Percentiles rank a stretch among this genome's conserved stretches.
Conservation (phyloP, 352 stramenopile genomes). For the Globisporangium splendens region DNA sequence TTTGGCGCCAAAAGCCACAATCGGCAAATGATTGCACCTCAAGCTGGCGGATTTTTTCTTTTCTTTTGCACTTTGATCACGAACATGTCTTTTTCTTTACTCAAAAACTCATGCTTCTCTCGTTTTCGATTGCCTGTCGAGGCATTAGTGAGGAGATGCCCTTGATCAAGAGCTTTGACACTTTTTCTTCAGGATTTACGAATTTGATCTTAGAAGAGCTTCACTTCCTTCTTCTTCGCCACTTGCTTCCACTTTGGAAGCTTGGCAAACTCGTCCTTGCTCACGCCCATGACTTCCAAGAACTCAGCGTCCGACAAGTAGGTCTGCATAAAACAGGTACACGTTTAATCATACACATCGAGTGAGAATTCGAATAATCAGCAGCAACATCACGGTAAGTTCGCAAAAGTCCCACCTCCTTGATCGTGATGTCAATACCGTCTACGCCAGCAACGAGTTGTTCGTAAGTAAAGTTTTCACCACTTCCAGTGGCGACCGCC, state of each 20-base stretch:
- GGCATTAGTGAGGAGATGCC: no score
- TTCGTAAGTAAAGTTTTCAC: conserved; percentile 56
- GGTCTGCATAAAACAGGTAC: conserved; percentile 22
- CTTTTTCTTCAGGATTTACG: not conserved
- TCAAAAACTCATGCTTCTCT: no score
- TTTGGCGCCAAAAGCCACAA: no score
- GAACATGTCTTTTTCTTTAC: no score
- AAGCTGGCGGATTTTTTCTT: no score
- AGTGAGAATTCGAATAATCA: not conserved
- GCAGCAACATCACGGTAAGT: conserved; percentile 5
- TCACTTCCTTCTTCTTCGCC: conserved; percentile 83
- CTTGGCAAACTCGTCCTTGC: conserved; percentile 52
- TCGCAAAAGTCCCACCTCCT: conserved; percentile 43
- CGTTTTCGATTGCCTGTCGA: no score
- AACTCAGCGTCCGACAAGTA: conserved; percentile 86
- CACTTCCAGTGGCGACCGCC: conserved; percentile 11
- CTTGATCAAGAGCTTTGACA: not conserved
- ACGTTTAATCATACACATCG: not conserved
- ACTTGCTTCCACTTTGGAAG: conserved; percentile 87
- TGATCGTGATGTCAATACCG: conserved; percentile 69
- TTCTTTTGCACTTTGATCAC: no score
- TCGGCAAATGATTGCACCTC: no score
- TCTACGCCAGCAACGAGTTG: conserved; percentile 70
- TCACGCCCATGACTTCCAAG: conserved; percentile 54
- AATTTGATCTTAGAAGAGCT: conserved; percentile 67